phyloP scores from a whole-genome alignment of 2,329 filamentous ascomycete species.

The Penicillium psychrosexuale region DNA sequence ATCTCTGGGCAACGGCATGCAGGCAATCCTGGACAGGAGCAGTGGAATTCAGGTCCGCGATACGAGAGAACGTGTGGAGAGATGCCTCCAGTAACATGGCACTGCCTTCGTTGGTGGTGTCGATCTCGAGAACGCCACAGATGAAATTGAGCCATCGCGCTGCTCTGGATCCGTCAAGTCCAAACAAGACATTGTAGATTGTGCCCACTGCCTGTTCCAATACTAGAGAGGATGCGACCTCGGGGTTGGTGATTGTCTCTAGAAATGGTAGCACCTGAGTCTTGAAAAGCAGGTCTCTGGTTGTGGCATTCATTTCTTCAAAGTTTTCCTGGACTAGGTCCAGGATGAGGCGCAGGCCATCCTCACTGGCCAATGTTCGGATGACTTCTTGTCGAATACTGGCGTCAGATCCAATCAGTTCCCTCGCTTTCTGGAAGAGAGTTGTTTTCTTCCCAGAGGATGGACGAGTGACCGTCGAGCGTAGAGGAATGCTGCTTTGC shows the following conservation, averaged over 20 bases:
- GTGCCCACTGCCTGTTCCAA: constrained; percentile 43
- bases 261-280: constrained; percentile 42
- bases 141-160: constrained; percentile 35
- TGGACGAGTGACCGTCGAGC: background rate
- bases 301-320: constrained; percentile 13
- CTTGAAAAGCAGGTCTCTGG: constrained; percentile 17
- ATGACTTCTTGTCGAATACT: constrained; percentile 30
- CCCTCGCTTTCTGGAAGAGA: constrained; percentile 27
- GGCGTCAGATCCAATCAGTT: constrained; percentile 24
- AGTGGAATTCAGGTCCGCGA: constrained; percentile 40
- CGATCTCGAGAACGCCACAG: constrained; percentile 19
- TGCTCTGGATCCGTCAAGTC: constrained; percentile 38
- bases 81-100: constrained; percentile 18
- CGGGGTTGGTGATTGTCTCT: constrained; percentile 40
- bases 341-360: constrained; percentile 29
- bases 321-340: constrained; percentile 26
- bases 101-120: background rate
- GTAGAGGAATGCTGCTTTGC: constrained; percentile 1
- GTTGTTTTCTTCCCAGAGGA: constrained; percentile 2
- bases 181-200: constrained; percentile 47
- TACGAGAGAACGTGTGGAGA: constrained; percentile 26
- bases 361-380: constrained; percentile 27
- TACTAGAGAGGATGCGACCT: constrained; percentile 43
- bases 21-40: constrained; percentile 32
- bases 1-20: constrained; percentile 14